Evolutionary conservation across 2,329 filamentous ascomycete genomes (phyloP), one percentile per base, ranked within the genome.

Genomic region (Aspergillus neoniger): DNA sequence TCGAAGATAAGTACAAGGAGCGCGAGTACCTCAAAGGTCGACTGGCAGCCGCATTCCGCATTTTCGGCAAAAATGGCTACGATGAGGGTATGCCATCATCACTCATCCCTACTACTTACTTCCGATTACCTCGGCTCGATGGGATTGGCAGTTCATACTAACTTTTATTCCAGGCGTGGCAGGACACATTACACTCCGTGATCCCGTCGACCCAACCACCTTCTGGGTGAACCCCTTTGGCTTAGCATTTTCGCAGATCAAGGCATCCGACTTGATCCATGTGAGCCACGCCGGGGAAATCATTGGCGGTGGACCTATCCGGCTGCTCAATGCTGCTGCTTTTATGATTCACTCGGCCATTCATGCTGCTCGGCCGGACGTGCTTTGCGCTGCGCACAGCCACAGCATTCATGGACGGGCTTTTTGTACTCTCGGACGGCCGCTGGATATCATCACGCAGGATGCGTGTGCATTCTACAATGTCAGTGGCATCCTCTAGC

Each of bases 201-300:
- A 88, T 63, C 86, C 86, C 0, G 81, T 88, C 6, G 81, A 86
- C 41, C 83, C 84, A 0, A 73, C 77, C 5, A 84, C 81, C 0
- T 88, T 88, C 75, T 88, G 86, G 87, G 85, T 90, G 4, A 89
- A 89, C 65, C 87, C 87, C 0, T 87, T 89, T 58, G 86, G 86
- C 10, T 80, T 85, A 1, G 81, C 85, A 2, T 89, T 88, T 74
- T 83, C 83, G 5, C 76, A 86, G 57, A 84, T 90, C 47, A 88
- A 85, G 59, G 81, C 82, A 0, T 87, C 85, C 0, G 87, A 91
- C 64, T 80, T 91, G n/a, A 89, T 91, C 57, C 84, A 83, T 15
- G 87, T 91, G 1, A 81, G 88, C 66, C 80, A 85, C 54, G 72
- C 82, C 0, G 88, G 88, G 2, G 76, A 85, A 23, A 82, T 90